Percentiles rank a stretch among this genome's conserved stretches.
Conservation (phyloP, 768 basidiomycete genomes). For the Hypholoma sublateritium region DNA sequence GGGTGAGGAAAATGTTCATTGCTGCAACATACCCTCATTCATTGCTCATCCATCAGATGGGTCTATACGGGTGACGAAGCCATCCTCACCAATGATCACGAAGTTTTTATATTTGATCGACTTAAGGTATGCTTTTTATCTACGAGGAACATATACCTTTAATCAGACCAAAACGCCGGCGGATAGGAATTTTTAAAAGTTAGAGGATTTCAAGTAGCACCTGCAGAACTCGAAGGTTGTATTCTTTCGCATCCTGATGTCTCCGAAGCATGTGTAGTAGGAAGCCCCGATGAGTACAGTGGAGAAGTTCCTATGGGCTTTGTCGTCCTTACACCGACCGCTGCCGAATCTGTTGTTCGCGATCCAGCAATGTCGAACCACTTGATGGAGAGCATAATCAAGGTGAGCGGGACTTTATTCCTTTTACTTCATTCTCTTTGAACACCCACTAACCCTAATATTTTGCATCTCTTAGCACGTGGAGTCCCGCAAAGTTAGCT, state of each 20-base stretch:
- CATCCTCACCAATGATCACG: constrained; percentile 43
- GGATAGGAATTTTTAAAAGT: constrained; percentile 66
- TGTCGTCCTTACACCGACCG: constrained; percentile 46
- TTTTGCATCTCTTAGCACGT: constrained; percentile 36
- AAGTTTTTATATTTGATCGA: constrained; percentile 58
- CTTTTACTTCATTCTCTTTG: neutral
- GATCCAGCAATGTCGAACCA: constrained; percentile 25
- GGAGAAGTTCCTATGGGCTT: constrained; percentile 71
- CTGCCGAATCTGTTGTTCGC: constrained; percentile 28
- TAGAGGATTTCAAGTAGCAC: constrained; percentile 55
- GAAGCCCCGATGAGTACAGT: constrained; percentile 54
- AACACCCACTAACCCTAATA: neutral
- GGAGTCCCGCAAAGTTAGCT: constrained; percentile 43
- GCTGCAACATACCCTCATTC: neutral
- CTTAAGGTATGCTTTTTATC: constrained; percentile 45
- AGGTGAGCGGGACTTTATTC: constrained; percentile 29
- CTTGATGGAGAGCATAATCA: constrained; percentile 39
- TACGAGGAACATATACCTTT: neutral
- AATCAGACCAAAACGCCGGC: neutral
- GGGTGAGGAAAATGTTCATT: constrained; percentile 37
- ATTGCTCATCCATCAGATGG: constrained; percentile 42
- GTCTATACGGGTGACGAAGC: constrained; percentile 65
- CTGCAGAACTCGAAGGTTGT: constrained; percentile 58
- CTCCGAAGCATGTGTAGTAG: constrained; percentile 62
- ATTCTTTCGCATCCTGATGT: constrained; percentile 51